Evolutionary conservation across 2,329 filamentous ascomycete genomes (phyloP), one percentile per base, ranked within the genome.

Genomic region (Sporothrix mexicana): DNA sequence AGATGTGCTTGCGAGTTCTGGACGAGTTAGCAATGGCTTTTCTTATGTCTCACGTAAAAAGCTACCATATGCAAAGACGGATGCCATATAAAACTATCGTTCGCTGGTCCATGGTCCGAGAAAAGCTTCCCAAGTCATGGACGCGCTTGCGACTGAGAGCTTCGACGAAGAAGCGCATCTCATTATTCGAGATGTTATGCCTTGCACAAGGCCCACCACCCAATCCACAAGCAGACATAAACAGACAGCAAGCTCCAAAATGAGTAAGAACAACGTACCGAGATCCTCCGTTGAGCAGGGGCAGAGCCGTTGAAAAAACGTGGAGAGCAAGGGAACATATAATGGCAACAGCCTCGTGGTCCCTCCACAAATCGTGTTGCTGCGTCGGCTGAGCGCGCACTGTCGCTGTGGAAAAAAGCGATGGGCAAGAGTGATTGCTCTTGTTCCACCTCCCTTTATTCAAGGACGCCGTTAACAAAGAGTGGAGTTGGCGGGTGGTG

Each of bases 81-180:
- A 59, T 36, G 25, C 25, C 2, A 36, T 25, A 1, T 23, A 25
- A 25, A 20, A 17, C 15, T 30, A 36, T 36, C 30, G 30, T 17
- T 15, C 6, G 8, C n/a, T 2, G 15, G 4, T 25, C 5, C 10
- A 25, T 12, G 12, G 7, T 20, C 8, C 10, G 2, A 66, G 20
- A 43, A 12, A 25, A 25, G n/a, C 61, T 25, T 15, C 25, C 10
- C 23, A 49, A 2, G 30, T 41, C 23, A 17, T 9, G 20, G 25
- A 53, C 66, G n/a, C 47, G 30, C 45, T 55, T 69, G 66, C 66
- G 49, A 69, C 49, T 36, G 47, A 49, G 6, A 69, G 49, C 36
- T n/a, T 36, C 36, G 2, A 25, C 55, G 25, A 25, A 49, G 61
- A 15, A 3, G 15, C 10, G 64, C 45, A 51, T 12, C 23, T 30